These are phyloP conservation scores for Colletotrichum noveboracense DNA, from an alignment of 2,329 filamentous ascomycete genomes.

Conservation along the genomic window DNA sequence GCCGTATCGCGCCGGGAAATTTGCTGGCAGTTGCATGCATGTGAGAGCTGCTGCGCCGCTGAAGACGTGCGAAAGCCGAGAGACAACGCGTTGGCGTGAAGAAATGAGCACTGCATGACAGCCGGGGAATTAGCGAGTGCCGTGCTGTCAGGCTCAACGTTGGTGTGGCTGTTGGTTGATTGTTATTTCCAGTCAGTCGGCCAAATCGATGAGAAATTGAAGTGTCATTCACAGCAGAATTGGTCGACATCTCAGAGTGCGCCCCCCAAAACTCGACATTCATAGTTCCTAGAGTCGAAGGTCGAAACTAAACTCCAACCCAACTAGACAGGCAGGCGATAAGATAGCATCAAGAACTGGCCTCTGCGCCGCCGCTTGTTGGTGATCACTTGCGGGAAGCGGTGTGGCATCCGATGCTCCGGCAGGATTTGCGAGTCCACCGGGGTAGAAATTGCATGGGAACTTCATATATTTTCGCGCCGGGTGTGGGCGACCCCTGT, in stretches of 20 bases:
- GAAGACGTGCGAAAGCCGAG: background rate
- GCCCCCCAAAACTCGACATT: background rate
- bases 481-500: background rate
- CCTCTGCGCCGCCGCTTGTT: background rate
- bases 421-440: background rate
- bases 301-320: background rate
- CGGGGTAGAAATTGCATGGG: background rate
- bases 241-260: background rate
- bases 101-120: background rate
- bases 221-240: background rate
- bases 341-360: background rate
- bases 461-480: background rate
- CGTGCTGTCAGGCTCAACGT: background rate
- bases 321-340: background rate
- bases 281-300: background rate
- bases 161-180: background rate
- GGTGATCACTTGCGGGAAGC: background rate
- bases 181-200: background rate
- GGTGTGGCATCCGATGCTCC: background rate
- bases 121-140: slow-evolving; percentile 10
- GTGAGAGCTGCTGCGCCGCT: background rate
- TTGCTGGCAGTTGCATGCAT: background rate
- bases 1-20: background rate
- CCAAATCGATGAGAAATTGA: background rate
- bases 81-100: background rate